phyloP scores from a whole-genome alignment of 2,329 filamentous ascomycete genomes.

The Pseudogymnoascus sp. region DNA sequence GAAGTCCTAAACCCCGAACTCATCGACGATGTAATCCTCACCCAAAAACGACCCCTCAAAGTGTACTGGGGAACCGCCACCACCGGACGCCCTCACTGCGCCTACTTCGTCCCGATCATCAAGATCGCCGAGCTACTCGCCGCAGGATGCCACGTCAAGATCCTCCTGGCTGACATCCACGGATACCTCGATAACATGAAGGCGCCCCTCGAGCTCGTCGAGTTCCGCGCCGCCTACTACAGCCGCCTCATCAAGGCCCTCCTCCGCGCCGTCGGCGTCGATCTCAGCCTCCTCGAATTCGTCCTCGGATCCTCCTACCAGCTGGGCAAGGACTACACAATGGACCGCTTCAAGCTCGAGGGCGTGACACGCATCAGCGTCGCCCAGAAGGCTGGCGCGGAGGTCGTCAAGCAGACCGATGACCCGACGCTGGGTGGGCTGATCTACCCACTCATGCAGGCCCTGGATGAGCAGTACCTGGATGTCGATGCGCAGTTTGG shows the following conservation, averaged over 20 bases:
- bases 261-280: conserved; percentile 68
- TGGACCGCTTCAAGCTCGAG: conserved; percentile 76
- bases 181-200: conserved; percentile 79
- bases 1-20: conserved; percentile 81
- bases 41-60: conserved; percentile 61
- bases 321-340: conserved; percentile 61
- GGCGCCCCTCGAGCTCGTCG: conserved; percentile 80
- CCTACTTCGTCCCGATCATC: conserved; percentile 80
- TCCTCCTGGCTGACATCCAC: conserved; percentile 66
- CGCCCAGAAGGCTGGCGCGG: conserved; percentile 82
- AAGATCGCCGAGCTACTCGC: conserved; percentile 84
- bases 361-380: conserved; percentile 26
- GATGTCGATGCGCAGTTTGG: conserved; percentile 85
- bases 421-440: conserved; percentile 67
- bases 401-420: conserved; percentile 86
- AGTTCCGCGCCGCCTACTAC: conserved; percentile 79
- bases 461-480: conserved; percentile 83
- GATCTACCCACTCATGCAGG: conserved; percentile 81
- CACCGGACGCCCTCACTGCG: conserved; percentile 80
- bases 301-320: conserved; percentile 82
- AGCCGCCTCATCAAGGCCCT: conserved; percentile 63
- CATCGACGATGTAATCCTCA: conserved; percentile 61
- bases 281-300: conserved; percentile 71
- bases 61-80: conserved; percentile 87
- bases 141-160: conserved; percentile 73